These are phyloP conservation scores for Colletotrichum orbiculare DNA, from an alignment of 2,329 filamentous ascomycete genomes.

Conservation along the genomic window DNA sequence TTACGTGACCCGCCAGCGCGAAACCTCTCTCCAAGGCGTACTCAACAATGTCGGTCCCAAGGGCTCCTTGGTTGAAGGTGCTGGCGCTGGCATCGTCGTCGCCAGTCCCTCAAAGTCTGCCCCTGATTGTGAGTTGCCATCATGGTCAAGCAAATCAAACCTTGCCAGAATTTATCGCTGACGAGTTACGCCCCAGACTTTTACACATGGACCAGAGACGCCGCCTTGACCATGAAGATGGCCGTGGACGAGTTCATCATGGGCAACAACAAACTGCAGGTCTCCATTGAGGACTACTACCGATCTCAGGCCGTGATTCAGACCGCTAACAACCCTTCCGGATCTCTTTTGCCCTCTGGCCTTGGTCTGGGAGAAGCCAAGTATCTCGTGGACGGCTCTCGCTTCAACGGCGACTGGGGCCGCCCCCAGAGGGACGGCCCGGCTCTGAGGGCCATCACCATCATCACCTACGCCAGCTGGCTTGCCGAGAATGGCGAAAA, in stretches of 20 bases:
- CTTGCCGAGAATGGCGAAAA: conserved; percentile 57
- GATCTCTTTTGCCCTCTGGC: conserved; percentile 54
- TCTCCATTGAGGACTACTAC: conserved; percentile 63
- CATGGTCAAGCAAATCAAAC: background rate
- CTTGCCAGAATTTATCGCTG: background rate
- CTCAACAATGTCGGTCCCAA: conserved; percentile 66
- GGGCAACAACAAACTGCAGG: conserved; percentile 56
- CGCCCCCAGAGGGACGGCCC: conserved; percentile 70
- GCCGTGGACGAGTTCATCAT: conserved; percentile 62
- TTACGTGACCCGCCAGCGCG: conserved; percentile 57
- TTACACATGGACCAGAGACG: conserved; percentile 68
- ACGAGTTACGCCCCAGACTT: conserved; percentile 55
- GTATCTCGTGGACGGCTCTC: conserved; percentile 61
- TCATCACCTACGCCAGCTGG: conserved; percentile 65
- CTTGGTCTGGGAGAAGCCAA: conserved; percentile 66
- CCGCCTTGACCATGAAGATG: conserved; percentile 63
- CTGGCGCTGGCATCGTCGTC: conserved; percentile 61
- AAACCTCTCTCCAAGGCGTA: conserved; percentile 60
- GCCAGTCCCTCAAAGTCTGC: conserved; percentile 65
- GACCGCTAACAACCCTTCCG: conserved; percentile 63
- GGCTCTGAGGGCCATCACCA: conserved; percentile 66
- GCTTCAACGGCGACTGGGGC: conserved; percentile 65
- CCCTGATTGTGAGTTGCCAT: conserved; percentile 61
- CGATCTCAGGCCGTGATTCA: conserved; percentile 63
- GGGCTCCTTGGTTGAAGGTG: conserved; percentile 59